phyloP scores from a whole-genome alignment of 306 rosid genomes.

The Rosa persica region DNA sequence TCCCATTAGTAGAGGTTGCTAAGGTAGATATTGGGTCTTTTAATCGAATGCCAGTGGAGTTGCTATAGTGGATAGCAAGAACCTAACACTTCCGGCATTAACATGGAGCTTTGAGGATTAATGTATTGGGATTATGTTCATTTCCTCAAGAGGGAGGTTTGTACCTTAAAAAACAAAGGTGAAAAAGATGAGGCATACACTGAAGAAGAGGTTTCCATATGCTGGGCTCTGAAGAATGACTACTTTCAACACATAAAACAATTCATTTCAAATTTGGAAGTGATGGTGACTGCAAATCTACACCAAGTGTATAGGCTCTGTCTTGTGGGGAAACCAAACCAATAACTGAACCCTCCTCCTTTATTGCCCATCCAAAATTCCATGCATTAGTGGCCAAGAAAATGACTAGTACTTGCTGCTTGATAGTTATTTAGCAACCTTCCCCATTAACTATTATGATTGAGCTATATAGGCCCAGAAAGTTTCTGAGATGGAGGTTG shows the following conservation, averaged over 20 bases:
- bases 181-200: background rate
- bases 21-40: background rate
- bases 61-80: background rate
- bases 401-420: conserved; percentile 10
- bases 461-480: background rate
- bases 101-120: background rate
- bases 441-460: background rate
- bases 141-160: background rate
- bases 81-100: background rate
- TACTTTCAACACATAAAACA: conserved; percentile 3
- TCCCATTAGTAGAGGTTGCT: background rate
- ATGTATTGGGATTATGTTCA: background rate
- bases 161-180: background rate
- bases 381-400: conserved; percentile 13
- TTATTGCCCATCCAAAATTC: conserved; percentile 17
- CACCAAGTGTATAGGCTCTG: background rate
- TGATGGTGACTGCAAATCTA: conserved; percentile 17
- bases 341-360: conserved; percentile 15
- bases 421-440: background rate
- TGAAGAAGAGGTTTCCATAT: conserved; percentile 5
- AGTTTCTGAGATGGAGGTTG: background rate
- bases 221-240: background rate
- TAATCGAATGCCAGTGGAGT: background rate
- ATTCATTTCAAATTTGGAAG: conserved; percentile 5
- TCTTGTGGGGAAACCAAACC: conserved; percentile 17